phyloP scores from a whole-genome alignment of 108 stramenopile species.

The Nitzschia palea region DNA sequence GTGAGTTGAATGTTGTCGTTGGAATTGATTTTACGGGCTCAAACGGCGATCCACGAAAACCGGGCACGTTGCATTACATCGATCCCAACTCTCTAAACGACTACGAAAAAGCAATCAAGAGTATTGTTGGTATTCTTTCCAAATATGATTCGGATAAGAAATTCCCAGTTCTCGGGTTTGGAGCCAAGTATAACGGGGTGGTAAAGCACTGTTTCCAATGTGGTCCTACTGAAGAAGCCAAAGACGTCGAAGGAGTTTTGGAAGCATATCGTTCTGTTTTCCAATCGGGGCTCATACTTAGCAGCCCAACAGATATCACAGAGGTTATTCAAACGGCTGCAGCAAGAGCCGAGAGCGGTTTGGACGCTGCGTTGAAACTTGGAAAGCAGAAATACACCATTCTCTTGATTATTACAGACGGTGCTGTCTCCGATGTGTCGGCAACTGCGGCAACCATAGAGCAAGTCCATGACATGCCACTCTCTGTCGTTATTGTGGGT shows the following conservation, averaged over 20 bases:
- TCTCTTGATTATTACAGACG: slow-evolving; percentile 87
- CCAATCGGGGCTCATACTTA: slow-evolving; percentile 60
- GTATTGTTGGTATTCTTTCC: slow-evolving; percentile 57
- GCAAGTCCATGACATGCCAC: slow-evolving; percentile 50
- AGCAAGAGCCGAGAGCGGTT: slow-evolving; percentile 43
- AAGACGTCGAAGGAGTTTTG: slow-evolving; percentile 77
- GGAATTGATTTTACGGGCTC: slow-evolving; percentile 92
- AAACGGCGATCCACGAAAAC: slow-evolving; percentile 66
- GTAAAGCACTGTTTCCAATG: slow-evolving; percentile 77
- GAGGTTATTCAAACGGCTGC: slow-evolving; percentile 81
- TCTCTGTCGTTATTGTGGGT: slow-evolving; percentile 83
- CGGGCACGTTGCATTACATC: slow-evolving; percentile 73
- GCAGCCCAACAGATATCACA: slow-evolving; percentile 82
- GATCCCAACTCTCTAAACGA: slow-evolving; percentile 51
- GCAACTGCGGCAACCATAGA: slow-evolving; percentile 57
- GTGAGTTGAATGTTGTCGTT: slow-evolving; percentile 59
- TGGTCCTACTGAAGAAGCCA: slow-evolving; percentile 48
- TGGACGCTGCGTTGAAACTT: slow-evolving; percentile 32
- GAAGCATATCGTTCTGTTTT: slow-evolving; percentile 66
- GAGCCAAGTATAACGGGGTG: slow-evolving; percentile 84
- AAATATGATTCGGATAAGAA: slow-evolving; percentile 85
- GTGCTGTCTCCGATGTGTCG: slow-evolving; percentile 74
- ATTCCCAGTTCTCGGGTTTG: slow-evolving; percentile 89
- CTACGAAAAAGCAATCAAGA: slow-evolving; percentile 74
- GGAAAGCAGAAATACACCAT: slow-evolving; percentile 71